phyloP scores from a whole-genome alignment of 2,329 filamentous ascomycete genomes.

The Bipolaris victoriae region DNA sequence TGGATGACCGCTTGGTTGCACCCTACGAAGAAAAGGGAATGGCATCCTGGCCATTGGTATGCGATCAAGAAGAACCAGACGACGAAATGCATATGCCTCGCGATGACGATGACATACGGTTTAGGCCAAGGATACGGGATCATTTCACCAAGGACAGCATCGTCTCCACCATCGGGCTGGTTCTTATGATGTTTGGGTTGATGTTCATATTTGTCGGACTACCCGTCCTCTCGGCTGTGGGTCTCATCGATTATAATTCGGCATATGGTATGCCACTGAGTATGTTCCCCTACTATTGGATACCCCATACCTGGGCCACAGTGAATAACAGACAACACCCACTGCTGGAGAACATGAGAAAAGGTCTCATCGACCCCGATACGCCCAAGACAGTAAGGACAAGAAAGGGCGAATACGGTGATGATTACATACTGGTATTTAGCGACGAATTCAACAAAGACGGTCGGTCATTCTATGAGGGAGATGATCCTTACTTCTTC shows the following conservation, averaged over 20 bases:
- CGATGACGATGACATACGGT: conserved; percentile 56
- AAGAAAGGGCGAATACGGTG: conserved; percentile 54
- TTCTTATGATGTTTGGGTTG: conserved; percentile 56
- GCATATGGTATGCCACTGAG: conserved; percentile 50
- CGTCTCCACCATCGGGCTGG: conserved; percentile 51
- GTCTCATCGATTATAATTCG: conserved; percentile 50
- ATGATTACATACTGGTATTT: conserved; percentile 58
- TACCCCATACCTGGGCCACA: conserved; percentile 51
- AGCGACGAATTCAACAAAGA: conserved; percentile 63
- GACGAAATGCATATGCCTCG: conserved; percentile 62
- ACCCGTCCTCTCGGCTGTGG: conserved; percentile 57
- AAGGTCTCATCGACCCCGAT: conserved; percentile 58
- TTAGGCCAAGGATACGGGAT: conserved; percentile 53
- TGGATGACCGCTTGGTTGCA: conserved; percentile 57
- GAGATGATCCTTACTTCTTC: conserved; percentile 63
- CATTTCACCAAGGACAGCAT: conserved; percentile 55
- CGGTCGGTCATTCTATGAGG: conserved; percentile 61
- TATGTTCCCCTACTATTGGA: conserved; percentile 44
- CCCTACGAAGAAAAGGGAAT: conserved; percentile 53
- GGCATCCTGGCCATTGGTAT: conserved; percentile 54
- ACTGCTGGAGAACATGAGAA: conserved; percentile 56
- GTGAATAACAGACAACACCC: conserved; percentile 57
- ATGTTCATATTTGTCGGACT: conserved; percentile 58
- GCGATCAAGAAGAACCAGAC: conserved; percentile 59
- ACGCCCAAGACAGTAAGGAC: conserved; percentile 57